Percentiles rank a stretch among this genome's conserved stretches.
Conservation (phyloP, 2,329 filamentous ascomycete genomes). For the Sphaerulina musiva region DNA sequence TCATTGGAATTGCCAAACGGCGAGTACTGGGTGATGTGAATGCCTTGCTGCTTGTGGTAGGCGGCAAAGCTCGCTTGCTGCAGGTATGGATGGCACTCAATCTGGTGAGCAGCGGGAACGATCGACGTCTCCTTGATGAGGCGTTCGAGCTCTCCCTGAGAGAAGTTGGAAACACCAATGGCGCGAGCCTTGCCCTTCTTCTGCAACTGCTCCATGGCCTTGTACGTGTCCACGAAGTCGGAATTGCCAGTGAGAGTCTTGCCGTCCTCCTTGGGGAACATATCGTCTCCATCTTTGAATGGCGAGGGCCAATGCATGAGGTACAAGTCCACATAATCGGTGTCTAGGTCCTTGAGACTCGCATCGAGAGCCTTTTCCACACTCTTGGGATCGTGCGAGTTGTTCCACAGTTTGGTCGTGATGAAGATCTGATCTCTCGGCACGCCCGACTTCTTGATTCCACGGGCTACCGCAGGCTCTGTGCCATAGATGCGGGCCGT, state of each 20-base stretch:
- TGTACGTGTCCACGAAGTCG: slow-evolving; percentile 49
- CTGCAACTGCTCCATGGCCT: slow-evolving; percentile 36
- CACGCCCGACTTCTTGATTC: slow-evolving; percentile 57
- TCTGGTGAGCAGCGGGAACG: slow-evolving; percentile 38
- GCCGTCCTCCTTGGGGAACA: slow-evolving; percentile 44
- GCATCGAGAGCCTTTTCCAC: slow-evolving; percentile 54
- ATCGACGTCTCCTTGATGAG: slow-evolving; percentile 38
- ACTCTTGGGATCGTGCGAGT: slow-evolving; percentile 54
- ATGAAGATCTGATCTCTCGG: slow-evolving; percentile 60
- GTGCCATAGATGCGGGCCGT: slow-evolving; percentile 45
- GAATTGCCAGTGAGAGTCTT: slow-evolving; percentile 37
- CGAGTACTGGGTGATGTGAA: slow-evolving; percentile 51
- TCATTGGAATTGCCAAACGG: slow-evolving; percentile 51
- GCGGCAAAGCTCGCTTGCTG: slow-evolving; percentile 45
- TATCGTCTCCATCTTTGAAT: slow-evolving; percentile 39
- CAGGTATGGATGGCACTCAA: slow-evolving; percentile 51
- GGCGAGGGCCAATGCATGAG: slow-evolving; percentile 61
- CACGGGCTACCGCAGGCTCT: slow-evolving; percentile 59
- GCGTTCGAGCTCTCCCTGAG: slow-evolving; percentile 43
- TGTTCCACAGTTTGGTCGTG: slow-evolving; percentile 53
- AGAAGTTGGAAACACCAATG: slow-evolving; percentile 51
- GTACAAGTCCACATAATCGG: slow-evolving; percentile 64
- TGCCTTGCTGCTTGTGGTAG: slow-evolving; percentile 46
- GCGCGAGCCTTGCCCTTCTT: slow-evolving; percentile 40
- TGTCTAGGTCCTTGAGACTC: slow-evolving; percentile 55